Conservation (phyloP, 345 rosid species). For the Arabidopsis thaliana region DNA sequence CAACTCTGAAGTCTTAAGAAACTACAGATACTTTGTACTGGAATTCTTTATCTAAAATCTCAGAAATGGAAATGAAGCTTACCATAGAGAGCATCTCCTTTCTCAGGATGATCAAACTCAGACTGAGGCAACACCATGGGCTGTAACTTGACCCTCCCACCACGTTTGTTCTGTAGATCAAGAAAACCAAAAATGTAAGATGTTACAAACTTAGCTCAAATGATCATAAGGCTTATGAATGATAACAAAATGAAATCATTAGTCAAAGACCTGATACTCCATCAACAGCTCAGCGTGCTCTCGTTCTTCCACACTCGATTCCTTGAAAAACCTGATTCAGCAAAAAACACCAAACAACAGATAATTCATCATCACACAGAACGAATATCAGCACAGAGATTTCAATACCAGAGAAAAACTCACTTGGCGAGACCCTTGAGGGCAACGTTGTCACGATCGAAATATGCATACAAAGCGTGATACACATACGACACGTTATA, state of each 20-base stretch:
- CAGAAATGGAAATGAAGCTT: conserved; percentile 32
- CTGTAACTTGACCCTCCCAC: conserved; percentile 82
- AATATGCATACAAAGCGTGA: conserved; percentile 80
- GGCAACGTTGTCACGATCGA: conserved; percentile 79
- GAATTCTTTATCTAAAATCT: neutral
- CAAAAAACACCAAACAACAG: conserved; percentile 9
- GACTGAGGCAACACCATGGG: conserved; percentile 69
- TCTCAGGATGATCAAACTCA: conserved; percentile 86
- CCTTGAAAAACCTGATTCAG: conserved; percentile 69
- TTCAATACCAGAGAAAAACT: conserved; percentile 33
- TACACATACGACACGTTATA: conserved; percentile 81
- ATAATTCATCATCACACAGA: neutral
- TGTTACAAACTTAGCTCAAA: conserved; percentile 5
- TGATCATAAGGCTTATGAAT: neutral
- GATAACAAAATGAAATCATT: conserved; percentile 4
- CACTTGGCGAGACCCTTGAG: conserved; percentile 80
- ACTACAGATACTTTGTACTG: neutral
- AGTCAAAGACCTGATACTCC: conserved; percentile 63
- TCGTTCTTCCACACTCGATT: conserved; percentile 81
- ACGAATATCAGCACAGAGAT: neutral
- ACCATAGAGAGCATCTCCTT: conserved; percentile 96
- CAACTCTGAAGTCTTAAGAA: conserved; percentile 3
- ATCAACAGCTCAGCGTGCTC: conserved; percentile 82
- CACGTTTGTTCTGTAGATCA: conserved; percentile 72
- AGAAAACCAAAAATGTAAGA: neutral